Base-by-base conservation (phyloP, 208 protist genomes). In the Wallacemonas sp. region DNA sequence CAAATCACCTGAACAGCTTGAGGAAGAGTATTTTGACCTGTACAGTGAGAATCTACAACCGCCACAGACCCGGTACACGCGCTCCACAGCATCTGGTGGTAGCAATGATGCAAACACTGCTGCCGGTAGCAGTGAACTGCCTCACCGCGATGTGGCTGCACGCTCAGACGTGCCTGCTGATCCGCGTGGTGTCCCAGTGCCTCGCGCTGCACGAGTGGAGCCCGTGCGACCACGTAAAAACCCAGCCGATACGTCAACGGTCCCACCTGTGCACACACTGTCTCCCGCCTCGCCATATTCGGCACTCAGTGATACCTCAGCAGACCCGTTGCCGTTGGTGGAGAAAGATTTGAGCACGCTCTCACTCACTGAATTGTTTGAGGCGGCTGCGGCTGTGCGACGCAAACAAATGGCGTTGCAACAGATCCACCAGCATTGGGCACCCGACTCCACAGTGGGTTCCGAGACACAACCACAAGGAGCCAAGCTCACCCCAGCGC, bases 321-420 rank as follows among this genome's bases (percentile, higher is more conserved):
- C n/a, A 19, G 39, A 17, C 8, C 4, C 34, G 17, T 22, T 62
- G n/a, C 47, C 53, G 64, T 5, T 42, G 31, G 41, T 62, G 41
- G n/a, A 27, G 28, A 54, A 46, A 1, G 72, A 86, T 39, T 54
- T 86, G 38, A 82, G 80, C 42, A 54, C 72, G 0, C 66, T 90
- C 41, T 90, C 88, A 9, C 62, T 94, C 17, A 78, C 82, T 12
- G 76, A 90, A 68, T 66, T 94, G 38, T 88, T 94, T 45, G 82
- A 90, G 26, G 80, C 77, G 22, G 88, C 88, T 15, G 84, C 84
- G 12, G 66, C 75, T 11, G 82, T 94, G 39, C 76, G 79, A 21
- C 68, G 77, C 44, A 72, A 74, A 34, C 85, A 89, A 39, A 55
- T 84, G 11, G 66, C 79, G 8, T 68, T 90, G 17, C 77, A 91